These are phyloP conservation scores for Claviceps spartinae DNA, from an alignment of 2,329 filamentous ascomycete species.

Conservation along the genomic window DNA sequence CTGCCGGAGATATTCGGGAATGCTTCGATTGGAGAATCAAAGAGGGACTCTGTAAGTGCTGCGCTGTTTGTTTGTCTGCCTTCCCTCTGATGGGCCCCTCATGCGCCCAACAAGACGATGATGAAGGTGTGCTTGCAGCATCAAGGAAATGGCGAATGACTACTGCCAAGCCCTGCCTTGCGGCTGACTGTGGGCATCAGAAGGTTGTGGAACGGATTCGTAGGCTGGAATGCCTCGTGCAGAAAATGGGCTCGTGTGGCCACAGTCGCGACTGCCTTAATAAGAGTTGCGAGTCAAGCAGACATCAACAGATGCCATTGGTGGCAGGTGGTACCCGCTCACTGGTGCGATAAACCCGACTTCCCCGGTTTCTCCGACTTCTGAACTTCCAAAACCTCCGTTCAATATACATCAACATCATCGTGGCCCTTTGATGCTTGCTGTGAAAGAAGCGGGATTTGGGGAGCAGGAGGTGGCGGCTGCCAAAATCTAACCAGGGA, in stretches of 20 bases:
- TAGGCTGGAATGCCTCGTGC: constrained; percentile 5
- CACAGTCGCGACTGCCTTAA: background rate
- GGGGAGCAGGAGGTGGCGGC: background rate
- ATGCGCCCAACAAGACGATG: too few relatives aligned
- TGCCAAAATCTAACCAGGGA: background rate
- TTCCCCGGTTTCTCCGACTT: too few relatives aligned
- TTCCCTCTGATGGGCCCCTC: too few relatives aligned
- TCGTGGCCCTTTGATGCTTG: background rate
- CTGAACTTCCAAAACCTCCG: too few relatives aligned
- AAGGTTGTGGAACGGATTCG: constrained; percentile 6
- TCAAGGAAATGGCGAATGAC: too few relatives aligned
- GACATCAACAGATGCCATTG: background rate
- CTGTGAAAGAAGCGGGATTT: background rate
- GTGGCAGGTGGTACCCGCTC: background rate
- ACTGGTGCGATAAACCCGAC: background rate
- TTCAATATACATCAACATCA: background rate
- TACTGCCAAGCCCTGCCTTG: too few relatives aligned
- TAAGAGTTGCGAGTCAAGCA: background rate
- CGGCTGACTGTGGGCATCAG: background rate
- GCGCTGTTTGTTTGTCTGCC: background rate
- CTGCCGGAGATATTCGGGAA: background rate
- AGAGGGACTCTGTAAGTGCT: background rate
- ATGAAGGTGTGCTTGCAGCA: too few relatives aligned
- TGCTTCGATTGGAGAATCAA: background rate
- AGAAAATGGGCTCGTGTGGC: background rate